Evolutionary conservation across 345 rosid species (phyloP), one percentile per base, ranked within the genome.

Genomic region (Acer campestre): DNA sequence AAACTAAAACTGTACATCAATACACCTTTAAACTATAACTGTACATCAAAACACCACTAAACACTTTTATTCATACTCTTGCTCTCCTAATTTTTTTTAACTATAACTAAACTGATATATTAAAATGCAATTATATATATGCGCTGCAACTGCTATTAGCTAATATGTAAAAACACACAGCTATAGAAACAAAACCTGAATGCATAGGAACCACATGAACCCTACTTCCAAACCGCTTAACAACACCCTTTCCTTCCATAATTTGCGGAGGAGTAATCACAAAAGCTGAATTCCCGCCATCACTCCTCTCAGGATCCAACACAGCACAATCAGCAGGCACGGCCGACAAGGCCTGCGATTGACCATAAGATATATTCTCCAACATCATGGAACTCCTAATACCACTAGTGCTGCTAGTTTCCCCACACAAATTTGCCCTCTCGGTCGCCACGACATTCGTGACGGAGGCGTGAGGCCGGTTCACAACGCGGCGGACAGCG

Each of bases 141-240:
- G 4, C 6, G 12, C 7, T 53, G 58, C 25, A 59, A 14, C 63
- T n/a, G 63, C 63, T 59, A 59, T 7, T 46, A 46, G 49, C 49
- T 59, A 59, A 2, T 59, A 18, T 59, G n/a, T 14, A 7, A 13
- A 72, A 11, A 20, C 6, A 31, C 51, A 10, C 46, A 7, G 2
- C 46, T 42, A 35, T 4, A 35, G 51, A 63, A 25, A 35, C 31
- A 56, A 65, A 71, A 88, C 99, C 99, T 88, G 99, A 96, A 87
- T 96, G 98, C 97, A 94, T 85, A 49, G 99, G 99, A 75, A 96
- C 85, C 55, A 88, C 90, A 81, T 86, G 98, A 81, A 87, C 88
- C 70, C 88, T 76, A 79, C 78, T 86, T 69, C 97, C 94, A 75
- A 90, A 94, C 75, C 90, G 86, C 88, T 92, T 94, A 38, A 86